phyloP scores from a whole-genome alignment of 257 asterid genomes.

The Solanum pinnatisectum region DNA sequence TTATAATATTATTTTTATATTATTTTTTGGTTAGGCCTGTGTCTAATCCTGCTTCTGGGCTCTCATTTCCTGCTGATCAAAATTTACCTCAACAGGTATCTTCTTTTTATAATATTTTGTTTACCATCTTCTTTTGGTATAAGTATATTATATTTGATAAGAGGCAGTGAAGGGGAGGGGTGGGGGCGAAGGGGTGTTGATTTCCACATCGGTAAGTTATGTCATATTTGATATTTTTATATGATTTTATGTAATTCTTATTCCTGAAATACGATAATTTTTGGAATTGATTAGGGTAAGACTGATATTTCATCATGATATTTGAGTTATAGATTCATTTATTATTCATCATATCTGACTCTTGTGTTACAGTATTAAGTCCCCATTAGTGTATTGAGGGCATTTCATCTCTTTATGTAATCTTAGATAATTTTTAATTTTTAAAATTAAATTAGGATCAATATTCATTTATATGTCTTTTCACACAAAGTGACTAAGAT shows the following conservation, averaged over 20 bases:
- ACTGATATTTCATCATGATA: not conserved
- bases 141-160: not conserved
- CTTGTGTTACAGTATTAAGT: not conserved
- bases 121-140: not conserved
- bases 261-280: no score
- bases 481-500: not conserved
- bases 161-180: not conserved
- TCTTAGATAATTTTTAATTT: no score
- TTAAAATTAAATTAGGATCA: not conserved
- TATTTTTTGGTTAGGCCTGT: not conserved
- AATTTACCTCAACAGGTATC: not conserved
- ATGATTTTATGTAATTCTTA: no score
- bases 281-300: no score
- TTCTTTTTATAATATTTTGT: not conserved
- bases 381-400: no score
- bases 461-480: no score
- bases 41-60: not conserved
- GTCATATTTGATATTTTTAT: not conserved
- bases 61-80: not conserved
- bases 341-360: no score
- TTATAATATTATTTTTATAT: not conserved
- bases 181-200: no score
- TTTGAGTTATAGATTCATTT: no score
- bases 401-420: no score
- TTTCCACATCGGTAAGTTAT: not conserved